Evolutionary conservation across 306 rosid genomes (phyloP).

Genomic region (Acacia acuminata): DNA sequence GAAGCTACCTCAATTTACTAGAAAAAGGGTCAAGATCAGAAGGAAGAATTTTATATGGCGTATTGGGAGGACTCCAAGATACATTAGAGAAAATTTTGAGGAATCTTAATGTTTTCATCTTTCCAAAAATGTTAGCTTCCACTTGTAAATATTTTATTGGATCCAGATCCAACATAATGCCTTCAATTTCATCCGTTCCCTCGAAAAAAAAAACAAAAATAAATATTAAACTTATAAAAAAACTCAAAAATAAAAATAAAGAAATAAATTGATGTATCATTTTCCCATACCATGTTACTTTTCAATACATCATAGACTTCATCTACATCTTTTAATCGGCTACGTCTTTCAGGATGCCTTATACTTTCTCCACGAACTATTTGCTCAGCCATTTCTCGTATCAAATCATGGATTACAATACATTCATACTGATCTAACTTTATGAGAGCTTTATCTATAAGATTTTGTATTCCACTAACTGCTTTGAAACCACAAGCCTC

Average conservation of each 20-base stretch:
- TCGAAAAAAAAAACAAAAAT: too few relatives aligned
- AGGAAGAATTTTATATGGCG: too few relatives aligned
- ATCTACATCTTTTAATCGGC: background rate
- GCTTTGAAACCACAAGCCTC: background rate
- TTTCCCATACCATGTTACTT: too few relatives aligned
- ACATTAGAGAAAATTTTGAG: too few relatives aligned
- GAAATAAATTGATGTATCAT: too few relatives aligned
- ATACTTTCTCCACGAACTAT: background rate
- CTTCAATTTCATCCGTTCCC: background rate
- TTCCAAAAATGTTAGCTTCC: background rate
- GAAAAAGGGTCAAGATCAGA: too few relatives aligned
- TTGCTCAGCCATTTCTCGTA: background rate
- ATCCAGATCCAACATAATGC: background rate
- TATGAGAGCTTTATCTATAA: background rate
- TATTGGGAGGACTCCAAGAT: too few relatives aligned
- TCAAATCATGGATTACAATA: background rate
- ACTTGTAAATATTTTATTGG: too few relatives aligned
- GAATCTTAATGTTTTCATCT: background rate
- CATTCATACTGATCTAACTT: fast-evolving
- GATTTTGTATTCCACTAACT: background rate
- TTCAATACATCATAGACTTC: background rate
- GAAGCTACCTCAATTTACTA: too few relatives aligned
- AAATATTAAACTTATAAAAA: too few relatives aligned
- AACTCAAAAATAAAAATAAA: too few relatives aligned
- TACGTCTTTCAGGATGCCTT: too few relatives aligned